Conservation (phyloP, 2,329 filamentous ascomycete genomes). For the Endocalyx cinctus region DNA sequence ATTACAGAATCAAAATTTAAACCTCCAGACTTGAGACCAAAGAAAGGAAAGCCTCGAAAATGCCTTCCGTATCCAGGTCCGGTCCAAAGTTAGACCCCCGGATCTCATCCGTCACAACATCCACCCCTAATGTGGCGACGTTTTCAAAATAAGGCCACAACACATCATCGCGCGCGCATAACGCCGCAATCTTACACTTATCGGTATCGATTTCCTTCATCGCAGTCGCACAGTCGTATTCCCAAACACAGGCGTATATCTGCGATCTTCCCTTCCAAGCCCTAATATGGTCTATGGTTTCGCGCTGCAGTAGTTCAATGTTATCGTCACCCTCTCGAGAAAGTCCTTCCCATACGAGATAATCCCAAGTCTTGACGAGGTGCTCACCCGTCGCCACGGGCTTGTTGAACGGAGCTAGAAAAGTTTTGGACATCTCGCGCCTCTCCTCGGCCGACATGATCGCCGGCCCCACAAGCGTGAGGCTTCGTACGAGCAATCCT, state of each 20-base stretch:
- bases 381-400: slow-evolving; percentile 4
- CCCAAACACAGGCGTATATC: slow-evolving; percentile 7
- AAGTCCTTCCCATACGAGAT: slow-evolving; percentile 3
- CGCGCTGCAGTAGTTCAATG: slow-evolving; percentile 6
- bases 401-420: slow-evolving; percentile 4
- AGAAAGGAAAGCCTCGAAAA: too few relatives aligned
- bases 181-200: slow-evolving; percentile 1
- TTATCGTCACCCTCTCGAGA: slow-evolving; percentile 1
- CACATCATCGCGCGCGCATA: slow-evolving; percentile 7
- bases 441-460: slow-evolving; percentile 1
- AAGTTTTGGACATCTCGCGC: not conserved
- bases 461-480: slow-evolving; percentile 3
- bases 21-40: too few relatives aligned
- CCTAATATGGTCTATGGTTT: slow-evolving; percentile 5
- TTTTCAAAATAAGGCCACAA: slow-evolving; percentile 3
- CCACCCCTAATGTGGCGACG: not conserved
- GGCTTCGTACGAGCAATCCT: slow-evolving; percentile 1
- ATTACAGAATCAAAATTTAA: too few relatives aligned
- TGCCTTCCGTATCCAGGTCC: slow-evolving; percentile 1
- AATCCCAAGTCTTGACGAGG: slow-evolving; percentile 3
- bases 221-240: slow-evolving; percentile 5
- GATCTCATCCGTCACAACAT: slow-evolving; percentile 1
- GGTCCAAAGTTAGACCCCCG: slow-evolving; percentile 6
- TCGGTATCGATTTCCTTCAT: slow-evolving; percentile 1
- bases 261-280: slow-evolving; percentile 6